Evolutionary conservation across 164 flowering plant genomes (phyloP), one percentile per base, ranked within the genome.

Genomic region (Sextonia rubra): DNA sequence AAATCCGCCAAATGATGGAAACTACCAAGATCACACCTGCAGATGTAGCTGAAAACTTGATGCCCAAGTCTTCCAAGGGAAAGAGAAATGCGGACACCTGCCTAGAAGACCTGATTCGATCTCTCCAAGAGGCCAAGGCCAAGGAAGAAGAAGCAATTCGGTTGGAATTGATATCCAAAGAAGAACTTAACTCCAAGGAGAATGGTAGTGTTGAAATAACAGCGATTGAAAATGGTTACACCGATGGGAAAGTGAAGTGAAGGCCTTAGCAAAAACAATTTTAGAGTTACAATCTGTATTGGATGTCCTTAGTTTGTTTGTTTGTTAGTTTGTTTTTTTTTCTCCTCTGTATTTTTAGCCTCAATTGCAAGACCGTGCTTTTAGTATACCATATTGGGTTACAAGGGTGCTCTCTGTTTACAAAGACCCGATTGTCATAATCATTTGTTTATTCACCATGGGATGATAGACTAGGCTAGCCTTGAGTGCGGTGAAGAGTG

Each of bases 1-100:
- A 37, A 2, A 72, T 89, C 23, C 47, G 58, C 4, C 15, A 18
- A 49, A 23, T 87, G 74, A 69, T 86, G 30, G 74, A 47, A 3
- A 83, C 80, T 73, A 73, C 75, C 47, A 71, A 85, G 22, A 82
- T 86, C 48, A 83, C 87, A 6, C 88, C 89, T 15, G 92, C 90
- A n/a, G 88, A 87, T 80, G 87, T 89, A 44, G 88, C 86, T 1
- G 90, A 87, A 79, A 86, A 79, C 60, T 80, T 89, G 66, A 86
- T 85, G 88, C 87, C 86, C 30, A 86, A 81, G 65, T 78, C 86
- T 2, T 72, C 72, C 44, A 29, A 14, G 8, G 32, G 14, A 1
- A 55, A 49, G 1, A 82, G 77, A 32, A 49, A 83, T 60, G 76
- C 77, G 2, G 80, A 79, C 22, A 63, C 47, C 32, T 77, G 86